Percentiles rank a stretch among this genome's conserved stretches.
Evolutionary conservation across 176 grass and related monocot species (phyloP).

Genomic region (Hyparrhenia diplandra): DNA sequence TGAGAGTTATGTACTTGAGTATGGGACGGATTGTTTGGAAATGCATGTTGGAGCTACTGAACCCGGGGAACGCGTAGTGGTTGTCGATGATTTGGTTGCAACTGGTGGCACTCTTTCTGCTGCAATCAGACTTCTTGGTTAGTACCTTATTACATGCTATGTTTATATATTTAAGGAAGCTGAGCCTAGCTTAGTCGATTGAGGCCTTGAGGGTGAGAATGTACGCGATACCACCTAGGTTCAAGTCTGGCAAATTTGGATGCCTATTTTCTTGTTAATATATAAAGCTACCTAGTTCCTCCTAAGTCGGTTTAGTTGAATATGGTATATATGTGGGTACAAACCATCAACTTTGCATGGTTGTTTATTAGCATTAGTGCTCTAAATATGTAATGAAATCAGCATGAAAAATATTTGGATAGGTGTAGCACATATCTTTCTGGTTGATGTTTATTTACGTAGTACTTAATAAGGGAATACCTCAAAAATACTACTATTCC

Average conservation of each 20-base stretch:
- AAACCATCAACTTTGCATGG: neutral
- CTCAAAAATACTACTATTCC: neutral
- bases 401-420: neutral
- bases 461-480: neutral
- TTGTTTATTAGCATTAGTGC: neutral
- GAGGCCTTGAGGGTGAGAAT: neutral
- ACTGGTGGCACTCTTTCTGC: slow-evolving; percentile 91
- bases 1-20: slow-evolving; percentile 80
- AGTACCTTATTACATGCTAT: slow-evolving; percentile 5
- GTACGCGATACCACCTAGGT: neutral
- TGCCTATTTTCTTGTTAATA: neutral
- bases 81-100: slow-evolving; percentile 86
- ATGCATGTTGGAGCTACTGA: slow-evolving; percentile 83
- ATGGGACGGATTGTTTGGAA: slow-evolving; percentile 90
- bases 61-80: slow-evolving; percentile 45
- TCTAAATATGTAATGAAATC: neutral
- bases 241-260: neutral
- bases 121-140: slow-evolving; percentile 87
- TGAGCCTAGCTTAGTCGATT: neutral
- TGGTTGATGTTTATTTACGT: neutral
- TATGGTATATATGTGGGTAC: neutral
- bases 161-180: neutral
- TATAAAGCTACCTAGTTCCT: neutral
- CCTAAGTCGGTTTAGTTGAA: neutral
- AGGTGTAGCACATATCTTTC: neutral